Base-by-base conservation (phyloP, 495 filamentous ascomycete species). In the Podospora sp. region DNA sequence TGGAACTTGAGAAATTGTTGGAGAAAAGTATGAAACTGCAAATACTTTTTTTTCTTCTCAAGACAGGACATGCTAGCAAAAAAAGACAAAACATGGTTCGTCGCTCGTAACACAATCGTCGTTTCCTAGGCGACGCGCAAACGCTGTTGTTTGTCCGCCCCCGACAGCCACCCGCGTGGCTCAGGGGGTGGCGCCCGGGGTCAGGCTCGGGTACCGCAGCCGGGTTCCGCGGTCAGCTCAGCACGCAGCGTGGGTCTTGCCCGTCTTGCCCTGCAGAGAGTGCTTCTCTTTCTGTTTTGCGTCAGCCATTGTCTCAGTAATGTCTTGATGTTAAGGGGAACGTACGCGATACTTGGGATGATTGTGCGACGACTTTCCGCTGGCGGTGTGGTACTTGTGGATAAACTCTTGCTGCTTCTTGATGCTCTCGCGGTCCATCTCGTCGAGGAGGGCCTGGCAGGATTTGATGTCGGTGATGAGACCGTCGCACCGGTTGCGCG, bases 241-340 rank as follows among this genome's bases (percentile, higher is more conserved):
- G 80, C 92, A 96, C 63, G 94, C 82, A 36, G 86, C 88, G 76
- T 96, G 92, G 14, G 92, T 92, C 87, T 97, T 97, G 55, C 92
- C 92, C 63, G 85, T 85, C 86, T 93, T 92, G 4, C 92, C 92
- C 83, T 96, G 92, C 77, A 97, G 77, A 36, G 88, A 91, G 77
- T 97, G 93, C 74, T 86, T 88, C 81, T 96, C 92, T 68, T 86
- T 84, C 75, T 87, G 80, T 65, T 16, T 3, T 6, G 11, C 18
- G 57, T 60, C 29, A 60, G 57, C 26, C 12, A 6, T 16, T 9
- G 6, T n/a, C 14, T 22, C 25, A 2, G 2, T 2, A 55, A 8
- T 2, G 24, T 2, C 7, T 24, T 2, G 24, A 55, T n/a, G 2
- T 6, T 7, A 7, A 70, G 25, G 65, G 50, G 46, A 65, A 65